Percentiles rank a stretch among this genome's conserved stretches.
phyloP scores from a whole-genome alignment of 352 stramenopile genomes.

The Phytophthora melonis region DNA sequence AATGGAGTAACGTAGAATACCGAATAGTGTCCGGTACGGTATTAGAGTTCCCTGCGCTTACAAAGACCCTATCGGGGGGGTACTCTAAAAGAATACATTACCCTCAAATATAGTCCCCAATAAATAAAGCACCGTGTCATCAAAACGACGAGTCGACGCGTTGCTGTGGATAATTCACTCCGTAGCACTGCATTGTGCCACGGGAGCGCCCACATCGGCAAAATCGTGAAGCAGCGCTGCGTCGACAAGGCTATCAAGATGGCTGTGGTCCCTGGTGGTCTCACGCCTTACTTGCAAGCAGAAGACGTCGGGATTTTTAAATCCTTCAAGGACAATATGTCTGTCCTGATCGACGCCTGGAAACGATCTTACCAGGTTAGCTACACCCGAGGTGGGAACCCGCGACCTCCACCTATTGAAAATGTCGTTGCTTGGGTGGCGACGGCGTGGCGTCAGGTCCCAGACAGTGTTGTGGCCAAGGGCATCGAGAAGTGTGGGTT shows the following conservation, averaged over 20 bases:
- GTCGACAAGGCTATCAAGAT: conserved; percentile 16
- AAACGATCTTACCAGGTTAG: conserved; percentile 6
- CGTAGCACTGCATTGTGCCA: too few relatives aligned
- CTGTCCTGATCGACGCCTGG: conserved; percentile 10
- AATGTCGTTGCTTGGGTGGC: neutral
- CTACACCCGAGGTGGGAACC: conserved; percentile 10
- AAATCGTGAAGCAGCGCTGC: neutral
- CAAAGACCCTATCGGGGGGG: too few relatives aligned
- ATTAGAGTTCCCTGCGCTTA: too few relatives aligned
- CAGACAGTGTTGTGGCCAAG: neutral
- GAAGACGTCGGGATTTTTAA: conserved; percentile 23
- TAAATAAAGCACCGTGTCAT: too few relatives aligned
- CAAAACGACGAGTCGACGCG: too few relatives aligned
- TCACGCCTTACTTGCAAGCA: conserved; percentile 26
- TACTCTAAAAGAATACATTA: too few relatives aligned
- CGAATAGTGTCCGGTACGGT: too few relatives aligned
- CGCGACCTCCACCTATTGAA: neutral
- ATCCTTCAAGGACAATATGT: conserved; percentile 24
- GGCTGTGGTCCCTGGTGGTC: conserved; percentile 17
- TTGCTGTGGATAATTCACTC: too few relatives aligned
- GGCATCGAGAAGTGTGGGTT: neutral
- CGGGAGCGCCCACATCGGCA: too few relatives aligned
- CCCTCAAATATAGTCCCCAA: too few relatives aligned
- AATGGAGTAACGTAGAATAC: neutral
- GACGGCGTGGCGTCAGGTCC: neutral